Base-by-base conservation (phyloP, 805 yeast genomes). In the Kluyveromyces nonfermentans region DNA sequence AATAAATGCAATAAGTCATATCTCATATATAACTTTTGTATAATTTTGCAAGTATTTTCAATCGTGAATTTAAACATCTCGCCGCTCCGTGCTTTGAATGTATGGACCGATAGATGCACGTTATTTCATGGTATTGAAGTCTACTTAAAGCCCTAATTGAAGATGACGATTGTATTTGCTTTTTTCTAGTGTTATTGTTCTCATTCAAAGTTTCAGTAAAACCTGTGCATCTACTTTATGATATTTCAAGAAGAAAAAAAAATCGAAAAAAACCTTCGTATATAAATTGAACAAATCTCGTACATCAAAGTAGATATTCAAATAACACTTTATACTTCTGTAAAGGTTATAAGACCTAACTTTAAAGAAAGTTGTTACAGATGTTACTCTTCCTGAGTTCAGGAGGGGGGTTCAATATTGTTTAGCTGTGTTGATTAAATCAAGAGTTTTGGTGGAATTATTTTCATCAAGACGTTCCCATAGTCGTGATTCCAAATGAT, bases 1-100 rank as follows among this genome's bases (percentile, higher is more conserved):
- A 77, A 67, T 75, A 75, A 69, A 67, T 63, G 34, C 46, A 42
- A 37, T 43, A 40, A 20, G 40, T 33, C 35, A 7, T 39, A 32
- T 39, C 19, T 19, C 22, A 20, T 39, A 20, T 39, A 39, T 32
- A 39, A 20, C 42, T 33, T 39, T 32, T 39, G 36, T 39, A 37
- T 35, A 25, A 21, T 37, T 15, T 25, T 15, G 34, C 33, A 37
- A 37, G 31, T 36, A 36, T 36, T 36, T 36, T 36, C 39, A 25
- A 25, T 14, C 12, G 12, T 25, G 30, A 25, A 25, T 25, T 25
- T 6, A 25, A 25, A 25, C 14, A 14, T 25, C 9, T 25, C 12
- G 30, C 30, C 12, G 30, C 9, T 25, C 30, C 12, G 12, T 10
- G 9, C 14, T 14, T 25, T 3, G 30, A 3, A 2, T 14, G 7